These are phyloP conservation scores for Colletotrichum nymphaeae DNA, from an alignment of 2,329 filamentous ascomycete species.

Conservation along the genomic window DNA sequence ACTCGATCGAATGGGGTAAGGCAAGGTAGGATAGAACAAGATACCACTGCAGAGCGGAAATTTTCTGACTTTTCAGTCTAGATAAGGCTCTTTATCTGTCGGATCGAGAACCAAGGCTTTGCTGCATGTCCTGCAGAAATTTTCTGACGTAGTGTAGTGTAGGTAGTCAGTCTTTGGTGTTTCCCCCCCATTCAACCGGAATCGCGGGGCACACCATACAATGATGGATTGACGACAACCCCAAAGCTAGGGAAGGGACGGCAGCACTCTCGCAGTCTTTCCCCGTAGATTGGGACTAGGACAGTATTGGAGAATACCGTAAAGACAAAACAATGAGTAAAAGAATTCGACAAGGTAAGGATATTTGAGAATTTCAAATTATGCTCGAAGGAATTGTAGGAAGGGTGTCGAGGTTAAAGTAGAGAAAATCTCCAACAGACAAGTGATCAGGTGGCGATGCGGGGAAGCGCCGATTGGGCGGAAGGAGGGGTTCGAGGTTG, in stretches of 20 bases:
- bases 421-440: not conserved
- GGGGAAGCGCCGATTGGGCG: not conserved
- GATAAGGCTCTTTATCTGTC: not conserved
- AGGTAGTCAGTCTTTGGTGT: not conserved
- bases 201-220: not conserved
- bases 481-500: not conserved
- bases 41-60: not conserved
- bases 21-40: not conserved
- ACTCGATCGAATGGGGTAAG: not conserved
- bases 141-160: not conserved
- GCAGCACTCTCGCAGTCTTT: not conserved
- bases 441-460: slow-evolving; percentile 20
- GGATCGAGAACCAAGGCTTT: not conserved
- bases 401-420: not conserved
- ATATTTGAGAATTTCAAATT: not conserved
- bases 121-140: not conserved
- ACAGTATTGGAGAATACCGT: not conserved
- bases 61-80: not conserved
- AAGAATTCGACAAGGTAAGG: not conserved
- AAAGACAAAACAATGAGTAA: not conserved
- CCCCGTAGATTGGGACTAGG: not conserved
- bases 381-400: not conserved
- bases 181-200: not conserved
- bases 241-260: not conserved
- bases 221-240: not conserved